Base-by-base conservation (phyloP, 2,329 filamentous ascomycete genomes). In the Arthrobotrys sphaeroides region DNA sequence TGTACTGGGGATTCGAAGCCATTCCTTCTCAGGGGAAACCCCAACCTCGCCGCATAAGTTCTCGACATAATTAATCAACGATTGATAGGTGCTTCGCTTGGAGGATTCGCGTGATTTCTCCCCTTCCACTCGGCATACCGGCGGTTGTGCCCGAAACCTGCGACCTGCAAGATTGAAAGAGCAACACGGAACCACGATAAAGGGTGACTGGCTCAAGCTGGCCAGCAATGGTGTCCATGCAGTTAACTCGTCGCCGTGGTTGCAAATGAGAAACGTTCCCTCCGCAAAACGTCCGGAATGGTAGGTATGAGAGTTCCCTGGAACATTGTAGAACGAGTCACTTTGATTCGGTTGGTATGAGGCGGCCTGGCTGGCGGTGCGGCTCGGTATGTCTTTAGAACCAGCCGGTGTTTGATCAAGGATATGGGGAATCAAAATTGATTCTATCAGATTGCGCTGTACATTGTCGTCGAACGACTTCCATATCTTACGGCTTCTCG, bases 211-310 rank as follows among this genome's bases (percentile, higher is more conserved):
- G 0, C 90, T 93, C 1, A 93, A 84, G 5, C 88, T 88, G 0
- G 92, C 94, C 42, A 99, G 87, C 16, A 98, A 87, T 0, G 95
- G 95, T 0, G 95, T 98, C 95, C 95, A 99, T 0, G 92, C 89
- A 0, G 95, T 99, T 12, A 99, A 87, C 83, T 99, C 94, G 81
- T 99, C 95, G 9, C 94, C 94, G 82, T 99, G 95, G 81, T 99
- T 99, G 55, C 93, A 96, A 77, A 99, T 91, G 79, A 99, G 93
- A 82, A 99, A 99, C 0, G 93, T 96, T 26, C 89, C 88, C 13
- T 82, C 81, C 0, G 88, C 85, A 80, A 98, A 97, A 7, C 85
- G 80, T 36, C 94, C 95, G 77, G 85, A 81, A 78, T 88, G 86
- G 76, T 83, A 82, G 85, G 82, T 79, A 7, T 69, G 47, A n/a